Evolutionary conservation across 2,329 filamentous ascomycete genomes (phyloP).

Genomic region (Trematosphaeria pertusa): DNA sequence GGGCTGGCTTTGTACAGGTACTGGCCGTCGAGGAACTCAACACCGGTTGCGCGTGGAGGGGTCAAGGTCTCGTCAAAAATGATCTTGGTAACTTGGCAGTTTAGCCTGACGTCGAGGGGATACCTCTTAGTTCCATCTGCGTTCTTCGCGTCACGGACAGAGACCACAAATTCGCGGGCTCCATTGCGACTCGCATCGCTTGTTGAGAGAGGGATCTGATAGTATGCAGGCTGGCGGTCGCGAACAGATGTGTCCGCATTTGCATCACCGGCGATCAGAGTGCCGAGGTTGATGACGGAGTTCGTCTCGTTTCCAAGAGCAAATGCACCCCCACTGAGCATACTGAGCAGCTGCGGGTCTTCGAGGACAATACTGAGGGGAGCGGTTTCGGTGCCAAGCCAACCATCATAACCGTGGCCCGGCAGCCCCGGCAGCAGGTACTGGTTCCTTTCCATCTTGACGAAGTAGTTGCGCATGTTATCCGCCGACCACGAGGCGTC

Average conservation of each 20-base stretch:
- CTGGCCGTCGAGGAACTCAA: slow-evolving; percentile 52
- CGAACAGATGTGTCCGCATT: slow-evolving; percentile 56
- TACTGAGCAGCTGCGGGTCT: slow-evolving; percentile 62
- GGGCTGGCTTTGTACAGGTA: slow-evolving; percentile 53
- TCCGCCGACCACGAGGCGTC: slow-evolving; percentile 64
- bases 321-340: slow-evolving; percentile 60
- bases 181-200: slow-evolving; percentile 59
- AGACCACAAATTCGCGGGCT: slow-evolving; percentile 63
- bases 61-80: slow-evolving; percentile 67
- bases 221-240: slow-evolving; percentile 58
- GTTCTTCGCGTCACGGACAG: slow-evolving; percentile 58
- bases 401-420: slow-evolving; percentile 66
- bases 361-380: slow-evolving; percentile 59
- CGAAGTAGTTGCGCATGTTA: slow-evolving; percentile 68
- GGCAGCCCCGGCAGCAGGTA: slow-evolving; percentile 53
- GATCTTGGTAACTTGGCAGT: slow-evolving; percentile 71
- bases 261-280: slow-evolving; percentile 55
- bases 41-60: slow-evolving; percentile 58
- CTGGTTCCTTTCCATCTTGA: slow-evolving; percentile 60
- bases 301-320: slow-evolving; percentile 56
- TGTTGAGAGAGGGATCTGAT: slow-evolving; percentile 65
- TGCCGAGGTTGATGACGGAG: slow-evolving; percentile 41
- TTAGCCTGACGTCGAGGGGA: slow-evolving; percentile 64
- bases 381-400: slow-evolving; percentile 61
- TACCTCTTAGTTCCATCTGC: slow-evolving; percentile 61